Evolutionary conservation across 2,329 filamentous ascomycete species (phyloP), one percentile per base, ranked within the genome.

Genomic region (Nigrospora oryzae): DNA sequence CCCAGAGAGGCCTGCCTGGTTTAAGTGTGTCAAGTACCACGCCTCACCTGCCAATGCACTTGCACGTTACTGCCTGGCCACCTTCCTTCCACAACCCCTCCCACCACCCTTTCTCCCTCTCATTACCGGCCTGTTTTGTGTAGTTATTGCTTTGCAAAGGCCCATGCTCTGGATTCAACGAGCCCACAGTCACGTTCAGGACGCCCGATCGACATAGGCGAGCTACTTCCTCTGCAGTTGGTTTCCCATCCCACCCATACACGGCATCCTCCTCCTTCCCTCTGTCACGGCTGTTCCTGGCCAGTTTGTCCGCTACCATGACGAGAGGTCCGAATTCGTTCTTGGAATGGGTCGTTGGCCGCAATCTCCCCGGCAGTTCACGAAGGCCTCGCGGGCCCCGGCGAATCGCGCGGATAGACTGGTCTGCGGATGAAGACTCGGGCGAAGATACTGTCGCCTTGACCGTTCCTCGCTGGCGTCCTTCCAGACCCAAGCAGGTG

Each of bases 381-480:
- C 23, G 23, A 30, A 10, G 15, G 13, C 42, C 40, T 3, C 51
- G 35, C 10, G 32, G 39, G 31, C 45, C 43, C 34, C 54, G 56
- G 8, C 45, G 34, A 6, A 48, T 59, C 5, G 50, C 55, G 17
- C 43, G 69, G 36, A 61, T 69, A 42, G 68, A 73, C 50, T 69
- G 69, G 61, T 58, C 66, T 13, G 76, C 74, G 11, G 73, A 79
- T 48, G 73, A 77, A 37, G 71, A 75, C 45, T 66, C 64, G n/a
- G 67, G 70, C 8, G 62, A 67, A 23, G 74, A 79, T 43, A 69
- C 64, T 3, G 56, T 77, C 43, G 65, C 59, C 15, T 56, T 79
- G 34, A 73, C 70, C 2, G 73, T 74, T 42, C 73, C 74, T 1
- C 68, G 72, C 11, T 11, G 17, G 10, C 23, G 39, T 14, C n/a